Percentiles rank a stretch among this genome's conserved stretches.
Evolutionary conservation across 345 rosid genomes (phyloP).

Genomic region (Viola odorata): DNA sequence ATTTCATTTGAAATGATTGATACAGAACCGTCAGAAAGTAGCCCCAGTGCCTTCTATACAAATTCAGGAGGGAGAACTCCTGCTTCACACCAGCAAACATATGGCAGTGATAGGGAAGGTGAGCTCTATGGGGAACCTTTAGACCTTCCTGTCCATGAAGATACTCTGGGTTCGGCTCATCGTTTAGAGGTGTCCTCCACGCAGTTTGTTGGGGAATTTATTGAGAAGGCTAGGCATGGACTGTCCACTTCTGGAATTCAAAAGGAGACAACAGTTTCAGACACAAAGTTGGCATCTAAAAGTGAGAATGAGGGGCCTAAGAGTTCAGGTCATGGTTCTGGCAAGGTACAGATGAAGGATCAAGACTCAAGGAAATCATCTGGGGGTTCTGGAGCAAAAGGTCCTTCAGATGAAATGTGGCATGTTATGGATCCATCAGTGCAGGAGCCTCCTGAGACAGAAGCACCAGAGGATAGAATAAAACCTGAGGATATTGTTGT

Average conservation of each 20-base stretch:
- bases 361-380: slow-evolving; percentile 36
- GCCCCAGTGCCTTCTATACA: slow-evolving; percentile 25
- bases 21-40: slow-evolving; percentile 41
- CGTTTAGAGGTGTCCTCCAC: slow-evolving; percentile 55
- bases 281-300: slow-evolving; percentile 14
- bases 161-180: slow-evolving; percentile 60
- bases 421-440: slow-evolving; percentile 49
- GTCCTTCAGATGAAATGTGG: slow-evolving; percentile 91
- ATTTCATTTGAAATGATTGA: slow-evolving; percentile 31
- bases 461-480: slow-evolving; percentile 34
- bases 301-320: slow-evolving; percentile 31
- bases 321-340: slow-evolving; percentile 28
- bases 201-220: slow-evolving; percentile 57
- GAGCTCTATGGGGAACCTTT: slow-evolving; percentile 29
- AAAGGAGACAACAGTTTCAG: slow-evolving; percentile 21
- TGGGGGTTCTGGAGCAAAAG: slow-evolving; percentile 57
- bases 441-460: slow-evolving; percentile 40
- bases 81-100: slow-evolving; percentile 16
- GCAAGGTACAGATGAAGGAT: slow-evolving; percentile 29
- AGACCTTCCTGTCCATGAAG: slow-evolving; percentile 31
- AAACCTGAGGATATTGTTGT: slow-evolving; percentile 32
- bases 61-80: slow-evolving; percentile 31
- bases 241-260: slow-evolving; percentile 40
- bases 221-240: slow-evolving; percentile 58
- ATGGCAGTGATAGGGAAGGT: slow-evolving; percentile 24